Evolutionary conservation across 306 rosid genomes (phyloP), one percentile per base, ranked within the genome.

Genomic region (Abrus precatorius): DNA sequence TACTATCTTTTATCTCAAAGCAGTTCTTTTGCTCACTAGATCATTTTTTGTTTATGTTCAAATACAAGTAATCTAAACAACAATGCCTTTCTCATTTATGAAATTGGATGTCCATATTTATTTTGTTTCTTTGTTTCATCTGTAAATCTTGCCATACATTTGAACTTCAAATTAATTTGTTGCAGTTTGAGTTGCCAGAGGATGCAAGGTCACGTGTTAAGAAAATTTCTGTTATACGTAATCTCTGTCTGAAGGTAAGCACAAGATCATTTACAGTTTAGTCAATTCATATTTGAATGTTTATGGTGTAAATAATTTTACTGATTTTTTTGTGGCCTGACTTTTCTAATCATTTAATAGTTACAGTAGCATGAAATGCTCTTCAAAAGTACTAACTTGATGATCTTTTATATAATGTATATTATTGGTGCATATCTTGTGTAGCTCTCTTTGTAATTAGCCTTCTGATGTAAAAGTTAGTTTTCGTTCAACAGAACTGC

Each of bases 191-290:
- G 78, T 79, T 96, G 88, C 94, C 92, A 4, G 94, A 86, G 66
- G 94, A 92, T 87, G 92, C 93, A 63, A 87, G 86, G 90, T 86
- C 85, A 7, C 81, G 47, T 7, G 92, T 88, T 38, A 93, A 88
- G 89, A 93, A 90, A 84, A 84, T 90, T 86, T 91, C 97, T 76
- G 97, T 93, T 60, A 59, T 95, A 69, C 97, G 99, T 29, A 95
- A 91, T 91, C 91, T 95, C 70, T 91, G 94, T 85, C 94, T 89
- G 69, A 96, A 96, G 97, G 98, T 93, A 84, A 80, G 50, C 70
- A 66, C 54, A 40, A 43, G 66, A 75, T 66, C 54, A 36, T 33
- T 84, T 67, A 9, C n/a, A 20, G 67, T 55, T 80, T 72, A 57
- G 66, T 74, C 76, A 40, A 47, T 69, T 66, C 40, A 65, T 12